Evolutionary conservation across 2,329 filamentous ascomycete species (phyloP), one percentile per base, ranked within the genome.

Genomic region (Calonectria leucothoes): DNA sequence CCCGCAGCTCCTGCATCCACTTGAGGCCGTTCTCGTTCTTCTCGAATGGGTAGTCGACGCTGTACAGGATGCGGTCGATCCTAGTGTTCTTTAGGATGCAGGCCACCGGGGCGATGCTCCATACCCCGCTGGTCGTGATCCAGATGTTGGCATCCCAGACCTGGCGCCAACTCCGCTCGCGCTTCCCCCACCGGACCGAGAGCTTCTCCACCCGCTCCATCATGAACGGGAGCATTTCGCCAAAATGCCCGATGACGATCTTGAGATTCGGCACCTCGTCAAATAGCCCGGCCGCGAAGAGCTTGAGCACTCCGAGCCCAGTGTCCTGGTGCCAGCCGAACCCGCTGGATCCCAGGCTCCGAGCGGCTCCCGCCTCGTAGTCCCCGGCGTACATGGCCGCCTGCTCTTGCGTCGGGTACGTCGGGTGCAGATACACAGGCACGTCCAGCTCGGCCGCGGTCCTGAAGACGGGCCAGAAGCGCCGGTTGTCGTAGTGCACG

Each of bases 91-190:
- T 74, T 59, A 88, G 70, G 8, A 88, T 77, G 66, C 83, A 86
- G 2, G 84, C 84, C 82, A 92, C 77, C 6, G 86, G 87, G 68
- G 82, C 84, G 23, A 91, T 72, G 33, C 86, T 86, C 80, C 88
- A 90, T 70, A 88, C 86, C 3, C 90, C 90, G 66, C 86, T 88
- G 2, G 89, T 91, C 1, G 90, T 91, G 31, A 92, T 80, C 87
- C 88, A 91, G 14, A 92, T 82, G 71, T 92, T 92, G 71, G 86
- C 82, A 59, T 88, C 85, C 85, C 88, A 92, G 2, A 91, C 88
- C 15, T 89, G 83, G 17, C 81, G 77, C 59, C 91, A 87, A 0
- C 81, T 78, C 3, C 85, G 75, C 70, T 81, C 70, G 71, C 81
- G 80, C 15, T 81, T 76, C 17, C 83, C 82, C 80, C 80, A 83